phyloP scores from a whole-genome alignment of 1,284 basidiomycete species.

The Microbotryum saponariae region DNA sequence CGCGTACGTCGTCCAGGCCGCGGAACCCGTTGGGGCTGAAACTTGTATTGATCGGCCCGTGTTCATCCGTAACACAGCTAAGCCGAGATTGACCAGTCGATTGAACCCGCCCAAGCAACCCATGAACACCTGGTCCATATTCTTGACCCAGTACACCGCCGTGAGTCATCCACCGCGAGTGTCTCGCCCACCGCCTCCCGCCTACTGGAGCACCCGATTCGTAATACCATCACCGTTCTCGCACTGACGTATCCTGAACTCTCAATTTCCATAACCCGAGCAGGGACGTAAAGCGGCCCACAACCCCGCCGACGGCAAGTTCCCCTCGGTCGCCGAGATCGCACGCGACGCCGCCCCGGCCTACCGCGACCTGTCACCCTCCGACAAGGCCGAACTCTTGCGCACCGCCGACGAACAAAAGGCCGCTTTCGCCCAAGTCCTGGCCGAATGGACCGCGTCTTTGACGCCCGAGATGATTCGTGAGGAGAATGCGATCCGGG shows the following conservation, averaged over 20 bases:
- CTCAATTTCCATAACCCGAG: too few species aligned
- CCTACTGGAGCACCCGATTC: too few species aligned
- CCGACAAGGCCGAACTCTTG: conserved; percentile 7
- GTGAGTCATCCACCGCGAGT: conserved; percentile 3
- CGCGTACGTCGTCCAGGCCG: background rate
- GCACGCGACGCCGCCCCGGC: conserved; percentile 6
- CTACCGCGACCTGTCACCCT: conserved; percentile 9
- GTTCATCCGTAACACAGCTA: background rate
- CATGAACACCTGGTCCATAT: conserved; percentile 22
- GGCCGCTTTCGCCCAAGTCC: conserved; percentile 15
- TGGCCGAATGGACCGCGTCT: conserved; percentile 20
- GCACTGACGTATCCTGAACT: background rate
- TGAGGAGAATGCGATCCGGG: conserved; percentile 26
- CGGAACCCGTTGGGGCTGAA: background rate
- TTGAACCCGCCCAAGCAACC: conserved; percentile 21
- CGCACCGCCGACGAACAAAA: background rate
- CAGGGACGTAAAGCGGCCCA: conserved; percentile 1
- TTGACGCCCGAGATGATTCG: conserved; percentile 30
- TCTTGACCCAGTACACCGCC: conserved; percentile 14
- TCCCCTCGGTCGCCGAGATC: conserved; percentile 1
- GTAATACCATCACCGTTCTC: background rate
- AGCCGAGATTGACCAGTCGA: conserved; percentile 6
- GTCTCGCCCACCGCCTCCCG: background rate
- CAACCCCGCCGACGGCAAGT: conserved; percentile 11
- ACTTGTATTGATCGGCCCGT: background rate